phyloP scores from a whole-genome alignment of 129 eudicot genomes.

The Tagetes patula region DNA sequence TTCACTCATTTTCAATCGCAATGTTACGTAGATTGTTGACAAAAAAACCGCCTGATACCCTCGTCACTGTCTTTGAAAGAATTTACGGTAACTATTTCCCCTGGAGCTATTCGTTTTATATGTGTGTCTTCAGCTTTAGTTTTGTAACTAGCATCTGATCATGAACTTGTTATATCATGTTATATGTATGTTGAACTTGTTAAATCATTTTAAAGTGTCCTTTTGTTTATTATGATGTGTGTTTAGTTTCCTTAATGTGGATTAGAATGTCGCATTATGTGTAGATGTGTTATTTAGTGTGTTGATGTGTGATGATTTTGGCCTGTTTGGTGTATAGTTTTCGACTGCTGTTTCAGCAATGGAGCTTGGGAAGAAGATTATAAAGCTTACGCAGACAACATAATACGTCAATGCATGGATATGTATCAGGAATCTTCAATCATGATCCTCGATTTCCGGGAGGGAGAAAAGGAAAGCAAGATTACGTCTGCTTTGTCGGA shows the following conservation, averaged over 20 bases:
- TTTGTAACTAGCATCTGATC: neutral
- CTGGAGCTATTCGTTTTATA: slow-evolving; percentile 1
- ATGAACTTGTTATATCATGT: neutral
- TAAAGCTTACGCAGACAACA: slow-evolving; percentile 51
- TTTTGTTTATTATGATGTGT: neutral
- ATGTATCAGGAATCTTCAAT: slow-evolving; percentile 60
- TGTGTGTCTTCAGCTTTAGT: neutral
- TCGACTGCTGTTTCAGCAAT: slow-evolving; percentile 71
- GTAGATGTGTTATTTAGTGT: neutral
- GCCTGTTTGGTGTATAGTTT: slow-evolving; percentile 43
- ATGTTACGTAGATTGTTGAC: slow-evolving; percentile 68
- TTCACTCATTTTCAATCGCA: slow-evolving; percentile 49
- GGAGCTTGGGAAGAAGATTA: slow-evolving; percentile 61
- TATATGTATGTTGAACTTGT: neutral
- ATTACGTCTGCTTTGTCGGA: slow-evolving; percentile 49
- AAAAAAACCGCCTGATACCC: slow-evolving; percentile 89
- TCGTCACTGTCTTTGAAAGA: slow-evolving; percentile 84
- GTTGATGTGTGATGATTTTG: slow-evolving; percentile 1
- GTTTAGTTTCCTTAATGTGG: neutral
- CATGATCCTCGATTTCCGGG: slow-evolving; percentile 67
- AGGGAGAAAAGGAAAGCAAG: slow-evolving; percentile 54
- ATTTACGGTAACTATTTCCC: slow-evolving; percentile 63
- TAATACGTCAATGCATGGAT: slow-evolving; percentile 45
- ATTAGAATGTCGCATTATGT: neutral
- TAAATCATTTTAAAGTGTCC: neutral